Base-by-base conservation (phyloP, 495 filamentous ascomycete genomes). In the Parathielavia appendiculata region DNA sequence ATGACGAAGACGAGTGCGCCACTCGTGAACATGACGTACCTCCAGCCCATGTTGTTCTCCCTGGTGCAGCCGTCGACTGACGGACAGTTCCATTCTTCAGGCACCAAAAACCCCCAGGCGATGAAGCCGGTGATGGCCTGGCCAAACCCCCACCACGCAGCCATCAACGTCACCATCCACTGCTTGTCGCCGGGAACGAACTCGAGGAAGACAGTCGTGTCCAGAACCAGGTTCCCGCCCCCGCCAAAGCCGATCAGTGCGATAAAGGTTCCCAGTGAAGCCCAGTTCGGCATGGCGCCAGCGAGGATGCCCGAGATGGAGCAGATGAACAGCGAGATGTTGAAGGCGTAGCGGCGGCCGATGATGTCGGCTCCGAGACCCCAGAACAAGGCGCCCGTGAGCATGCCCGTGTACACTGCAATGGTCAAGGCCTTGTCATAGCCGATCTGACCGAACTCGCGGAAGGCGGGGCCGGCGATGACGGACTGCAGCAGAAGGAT, bases 101-200 rank as follows among this genome's bases (percentile, higher is more conserved):
- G 74, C 20, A 76, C 75, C 54, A 92, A 64, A 32, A 91, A 78
- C 0, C 86, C 86, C 90, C 89, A 92, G 20, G 87, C 90, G 19
- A 91, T 78, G 57, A 90, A 76, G 4, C 81, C 87, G 0, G 88
- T 84, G 41, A 92, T 69, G 38, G 86, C 77, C 64, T 77, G 87
- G 6, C 88, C 89, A 43, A 92, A 68, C 6, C 87, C 87, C 90
- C 90, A 95, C 77, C 89, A 88, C 34, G 84, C 76, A 2, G 87
- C 87, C 63, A 92, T 75, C 14, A 89, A 71, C 0, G 88, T 92
- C 35, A 92, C 71, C 10, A 90, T 77, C 71, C 85, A 92, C 69
- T 91, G 88, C 73, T 90, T 86, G 35, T 79, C 80, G 16, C 81
- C 81, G 0, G 90, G 90, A 3, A 92, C 69, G 63, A 89, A 92